A percentile compares a stretch with the other conserved stretches of the same genome.
These are phyloP conservation scores for Xanthoceras sorbifolium DNA, from an alignment of 345 rosid genomes.

Conservation along the genomic window DNA sequence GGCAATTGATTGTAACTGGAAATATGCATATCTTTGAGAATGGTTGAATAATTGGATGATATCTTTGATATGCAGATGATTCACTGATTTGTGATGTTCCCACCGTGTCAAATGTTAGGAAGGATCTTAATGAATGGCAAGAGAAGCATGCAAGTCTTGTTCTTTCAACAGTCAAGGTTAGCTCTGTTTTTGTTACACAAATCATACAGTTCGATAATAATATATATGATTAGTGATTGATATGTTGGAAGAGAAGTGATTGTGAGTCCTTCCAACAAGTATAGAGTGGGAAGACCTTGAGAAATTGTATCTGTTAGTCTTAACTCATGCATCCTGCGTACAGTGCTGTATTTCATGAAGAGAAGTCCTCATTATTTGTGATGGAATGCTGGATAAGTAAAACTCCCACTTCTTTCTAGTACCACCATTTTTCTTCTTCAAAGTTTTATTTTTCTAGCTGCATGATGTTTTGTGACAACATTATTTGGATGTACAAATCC, in stretches of 20 bases:
- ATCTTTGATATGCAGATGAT: slow-evolving; percentile 44
- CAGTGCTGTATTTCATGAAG: not conserved
- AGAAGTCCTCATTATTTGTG: slow-evolving; percentile 2
- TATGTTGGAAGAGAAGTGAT: not conserved
- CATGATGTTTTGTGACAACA: not conserved
- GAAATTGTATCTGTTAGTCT: not conserved
- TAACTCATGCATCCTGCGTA: not conserved
- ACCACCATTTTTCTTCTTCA: not conserved
- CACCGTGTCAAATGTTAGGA: slow-evolving; percentile 50
- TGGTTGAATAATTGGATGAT: slow-evolving; percentile 3
- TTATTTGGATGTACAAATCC: too few relatives aligned
- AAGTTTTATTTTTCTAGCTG: not conserved
- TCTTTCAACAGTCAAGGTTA: slow-evolving; percentile 56
- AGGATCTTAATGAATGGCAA: slow-evolving; percentile 68
- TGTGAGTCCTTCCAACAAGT: not conserved
- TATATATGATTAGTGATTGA: not conserved
- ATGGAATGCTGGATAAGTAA: not conserved
- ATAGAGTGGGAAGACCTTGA: not conserved
- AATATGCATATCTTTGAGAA: not conserved
- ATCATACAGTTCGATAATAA: not conserved
- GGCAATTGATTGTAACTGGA: not conserved
- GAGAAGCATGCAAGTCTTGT: slow-evolving; percentile 60
- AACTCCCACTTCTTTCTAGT: not conserved
- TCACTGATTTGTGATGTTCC: slow-evolving; percentile 51
- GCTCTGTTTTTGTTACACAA: not conserved